Percentiles rank a stretch among this genome's conserved stretches.
Conservation (phyloP, 2,329 filamentous ascomycete species). For the Colletotrichum eleusines region DNA sequence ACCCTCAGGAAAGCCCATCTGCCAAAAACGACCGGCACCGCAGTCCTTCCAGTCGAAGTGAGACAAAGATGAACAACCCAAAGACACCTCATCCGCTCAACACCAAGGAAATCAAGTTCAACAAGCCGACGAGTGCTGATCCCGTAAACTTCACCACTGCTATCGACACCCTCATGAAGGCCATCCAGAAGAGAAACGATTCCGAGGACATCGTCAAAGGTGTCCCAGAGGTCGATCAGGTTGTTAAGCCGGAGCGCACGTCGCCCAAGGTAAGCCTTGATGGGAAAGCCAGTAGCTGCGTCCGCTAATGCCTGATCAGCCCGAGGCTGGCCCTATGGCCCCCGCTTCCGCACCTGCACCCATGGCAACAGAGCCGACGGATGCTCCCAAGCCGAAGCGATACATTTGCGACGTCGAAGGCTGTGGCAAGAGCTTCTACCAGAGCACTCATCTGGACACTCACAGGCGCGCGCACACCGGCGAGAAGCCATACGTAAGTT, state of each 20-base stretch:
- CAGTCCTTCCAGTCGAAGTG: slow-evolving; percentile 38
- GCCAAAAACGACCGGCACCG: slow-evolving; percentile 28
- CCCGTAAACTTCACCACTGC: slow-evolving; percentile 81
- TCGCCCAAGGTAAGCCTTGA: slow-evolving; percentile 20
- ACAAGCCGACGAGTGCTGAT: slow-evolving; percentile 59
- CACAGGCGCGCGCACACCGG: slow-evolving; percentile 91
- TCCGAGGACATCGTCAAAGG: slow-evolving; percentile 48
- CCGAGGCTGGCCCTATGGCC: background rate
- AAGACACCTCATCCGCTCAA: slow-evolving; percentile 43
- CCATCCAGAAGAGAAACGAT: slow-evolving; percentile 78
- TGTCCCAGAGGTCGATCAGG: slow-evolving; percentile 38
- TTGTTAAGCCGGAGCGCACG: slow-evolving; percentile 35
- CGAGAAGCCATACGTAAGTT: slow-evolving; percentile 87
- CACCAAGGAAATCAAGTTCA: slow-evolving; percentile 59
- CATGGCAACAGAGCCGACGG: background rate
- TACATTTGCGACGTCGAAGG: slow-evolving; percentile 80
- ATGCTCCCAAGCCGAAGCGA: slow-evolving; percentile 60
- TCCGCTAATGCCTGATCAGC: background rate
- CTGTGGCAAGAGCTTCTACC: slow-evolving; percentile 86
- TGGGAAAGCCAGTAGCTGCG: background rate
- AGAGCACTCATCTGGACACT: slow-evolving; percentile 94
- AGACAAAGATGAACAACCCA: slow-evolving; percentile 31
- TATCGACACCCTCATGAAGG: slow-evolving; percentile 89
- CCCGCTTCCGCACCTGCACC: background rate
- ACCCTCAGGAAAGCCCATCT: slow-evolving; percentile 30